Conservation (phyloP, 495 filamentous ascomycete species). For the Aspergillus incahuasiensis region DNA sequence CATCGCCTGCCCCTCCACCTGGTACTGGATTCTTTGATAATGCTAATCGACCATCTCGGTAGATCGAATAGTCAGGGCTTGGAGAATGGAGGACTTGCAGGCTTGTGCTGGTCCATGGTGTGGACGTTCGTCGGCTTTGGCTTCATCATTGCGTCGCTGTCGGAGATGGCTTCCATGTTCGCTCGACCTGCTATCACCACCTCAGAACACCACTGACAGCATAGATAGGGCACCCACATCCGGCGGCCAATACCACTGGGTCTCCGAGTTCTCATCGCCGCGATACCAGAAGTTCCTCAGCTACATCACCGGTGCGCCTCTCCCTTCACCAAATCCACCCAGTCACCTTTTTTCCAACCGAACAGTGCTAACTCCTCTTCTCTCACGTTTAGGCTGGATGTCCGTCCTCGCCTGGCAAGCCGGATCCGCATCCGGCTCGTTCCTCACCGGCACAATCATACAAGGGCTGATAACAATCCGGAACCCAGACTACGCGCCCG, state of each 20-base stretch:
- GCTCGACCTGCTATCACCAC: background rate
- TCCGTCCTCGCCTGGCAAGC: conserved; percentile 41
- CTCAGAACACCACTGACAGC: background rate
- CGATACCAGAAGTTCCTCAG: conserved; percentile 36
- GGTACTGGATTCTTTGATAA: too few species aligned
- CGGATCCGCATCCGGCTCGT: conserved; percentile 23
- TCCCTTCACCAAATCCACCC: background rate
- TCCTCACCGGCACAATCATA: conserved; percentile 36
- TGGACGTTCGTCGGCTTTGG: conserved; percentile 19
- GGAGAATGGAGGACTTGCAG: conserved; percentile 16
- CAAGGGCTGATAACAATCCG: conserved; percentile 38
- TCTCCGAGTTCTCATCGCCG: conserved; percentile 24
- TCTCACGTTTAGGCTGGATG: conserved; percentile 28
- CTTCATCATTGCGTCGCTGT: conserved; percentile 22
- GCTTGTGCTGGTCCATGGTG: conserved; percentile 16
- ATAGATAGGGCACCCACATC: conserved; percentile 31
- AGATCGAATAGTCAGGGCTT: conserved; percentile 14
- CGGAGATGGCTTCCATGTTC: conserved; percentile 31
- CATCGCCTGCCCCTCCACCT: background rate
- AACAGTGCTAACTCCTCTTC: background rate
- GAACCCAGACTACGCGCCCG: conserved; percentile 22
- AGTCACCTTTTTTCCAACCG: background rate
- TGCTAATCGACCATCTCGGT: background rate
- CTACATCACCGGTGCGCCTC: conserved; percentile 30
- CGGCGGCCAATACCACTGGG: conserved; percentile 39